Conservation (phyloP, 2,329 filamentous ascomycete species). For the Colletotrichum agaves region DNA sequence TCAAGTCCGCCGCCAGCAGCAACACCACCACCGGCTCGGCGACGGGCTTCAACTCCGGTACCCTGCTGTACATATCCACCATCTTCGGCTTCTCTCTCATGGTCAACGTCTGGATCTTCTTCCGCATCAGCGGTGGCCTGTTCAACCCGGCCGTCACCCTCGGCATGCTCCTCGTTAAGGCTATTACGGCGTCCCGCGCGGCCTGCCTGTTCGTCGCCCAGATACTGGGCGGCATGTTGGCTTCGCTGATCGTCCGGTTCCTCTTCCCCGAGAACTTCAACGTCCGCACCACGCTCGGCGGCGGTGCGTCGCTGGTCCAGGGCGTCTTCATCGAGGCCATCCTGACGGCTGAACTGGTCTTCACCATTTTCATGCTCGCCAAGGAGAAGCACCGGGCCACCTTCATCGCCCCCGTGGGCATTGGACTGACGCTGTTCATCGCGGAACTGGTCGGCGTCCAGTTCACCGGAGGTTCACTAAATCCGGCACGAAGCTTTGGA, state of each 20-base stretch:
- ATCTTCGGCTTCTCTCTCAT: constrained; percentile 56
- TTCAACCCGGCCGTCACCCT: constrained; percentile 58
- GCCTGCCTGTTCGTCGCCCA: constrained; percentile 61
- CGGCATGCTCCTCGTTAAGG: constrained; percentile 61
- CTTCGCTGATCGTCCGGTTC: constrained; percentile 53
- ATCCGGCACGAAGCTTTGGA: constrained; percentile 58
- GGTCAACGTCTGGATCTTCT: constrained; percentile 61
- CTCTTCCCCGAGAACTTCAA: constrained; percentile 57
- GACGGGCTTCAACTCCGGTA: constrained; percentile 56
- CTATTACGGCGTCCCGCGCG: constrained; percentile 57
- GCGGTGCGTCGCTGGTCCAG: constrained; percentile 53
- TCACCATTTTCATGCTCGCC: constrained; percentile 63
- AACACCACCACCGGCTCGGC: constrained; percentile 55
- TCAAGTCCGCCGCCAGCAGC: constrained; percentile 45
- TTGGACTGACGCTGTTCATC: constrained; percentile 58
- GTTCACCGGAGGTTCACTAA: constrained; percentile 60
- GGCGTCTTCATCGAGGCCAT: constrained; percentile 63
- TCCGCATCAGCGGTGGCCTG: constrained; percentile 54
- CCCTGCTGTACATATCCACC: constrained; percentile 55
- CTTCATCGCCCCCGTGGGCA: constrained; percentile 60
- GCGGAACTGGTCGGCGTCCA: constrained; percentile 57
- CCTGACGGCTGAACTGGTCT: constrained; percentile 58
- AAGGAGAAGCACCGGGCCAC: constrained; percentile 60
- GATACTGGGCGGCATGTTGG: constrained; percentile 57
- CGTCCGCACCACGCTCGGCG: constrained; percentile 53